Conservation (phyloP, 1,284 basidiomycete species). For the Cryptococcus neoformans region DNA sequence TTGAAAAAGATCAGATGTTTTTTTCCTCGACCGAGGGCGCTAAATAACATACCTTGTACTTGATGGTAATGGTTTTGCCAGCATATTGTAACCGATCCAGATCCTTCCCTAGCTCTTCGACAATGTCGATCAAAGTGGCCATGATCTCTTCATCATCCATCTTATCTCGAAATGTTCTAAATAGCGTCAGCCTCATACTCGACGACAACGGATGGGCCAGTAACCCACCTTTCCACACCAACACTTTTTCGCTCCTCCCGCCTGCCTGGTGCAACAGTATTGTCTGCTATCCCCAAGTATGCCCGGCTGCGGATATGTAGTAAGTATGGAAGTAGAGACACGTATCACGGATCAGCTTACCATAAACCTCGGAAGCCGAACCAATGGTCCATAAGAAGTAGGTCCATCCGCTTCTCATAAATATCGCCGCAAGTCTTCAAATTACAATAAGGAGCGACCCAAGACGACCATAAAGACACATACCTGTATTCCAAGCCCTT, state of each 20-base stretch:
- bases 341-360: conserved; percentile 14
- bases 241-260: conserved; percentile 84
- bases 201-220: not conserved
- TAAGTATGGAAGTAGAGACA: conserved; percentile 8
- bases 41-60: conserved; percentile 42
- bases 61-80: conserved; percentile 49
- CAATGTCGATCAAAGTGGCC: conserved; percentile 70
- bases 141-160: conserved; percentile 64
- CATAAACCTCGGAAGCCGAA: conserved; percentile 72
- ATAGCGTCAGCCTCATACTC: conserved; percentile 3
- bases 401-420: conserved; percentile 63
- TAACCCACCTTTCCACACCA: conserved; percentile 70
- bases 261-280: conserved; percentile 67
- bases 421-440: conserved; percentile 81
- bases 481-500: conserved; percentile 80
- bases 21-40: not conserved
- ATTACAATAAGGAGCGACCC: not conserved
- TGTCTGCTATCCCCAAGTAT: conserved; percentile 80
- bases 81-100: conserved; percentile 56
- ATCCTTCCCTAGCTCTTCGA: conserved; percentile 73
- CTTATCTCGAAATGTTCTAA: conserved; percentile 71
- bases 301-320: conserved; percentile 49
- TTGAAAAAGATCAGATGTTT: conserved; percentile 6
- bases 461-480: conserved; percentile 12
- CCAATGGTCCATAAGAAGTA: conserved; percentile 79